These are phyloP conservation scores for Pestalotiopsis sp. DNA, from an alignment of 2,329 filamentous ascomycete genomes.

Conservation along the genomic window DNA sequence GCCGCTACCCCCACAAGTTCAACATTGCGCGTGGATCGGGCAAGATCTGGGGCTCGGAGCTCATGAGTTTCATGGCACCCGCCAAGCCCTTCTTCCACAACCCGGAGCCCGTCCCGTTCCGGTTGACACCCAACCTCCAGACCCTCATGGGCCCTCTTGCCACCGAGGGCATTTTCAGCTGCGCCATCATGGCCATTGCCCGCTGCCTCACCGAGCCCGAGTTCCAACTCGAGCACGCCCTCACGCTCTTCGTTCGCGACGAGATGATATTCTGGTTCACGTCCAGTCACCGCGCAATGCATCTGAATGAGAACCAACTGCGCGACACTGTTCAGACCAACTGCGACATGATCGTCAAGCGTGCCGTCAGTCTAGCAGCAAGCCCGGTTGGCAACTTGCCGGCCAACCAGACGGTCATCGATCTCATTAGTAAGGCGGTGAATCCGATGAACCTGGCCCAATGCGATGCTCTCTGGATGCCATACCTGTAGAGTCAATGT, in stretches of 20 bases:
- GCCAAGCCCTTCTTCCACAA: conserved; percentile 91
- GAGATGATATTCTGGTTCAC: conserved; percentile 99
- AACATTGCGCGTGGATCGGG: conserved; percentile 85
- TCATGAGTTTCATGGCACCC: conserved; percentile 86
- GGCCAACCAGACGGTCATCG: conserved; percentile 95
- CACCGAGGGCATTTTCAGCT: conserved; percentile 95
- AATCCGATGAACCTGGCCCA: conserved; percentile 87
- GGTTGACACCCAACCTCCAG: conserved; percentile 93
- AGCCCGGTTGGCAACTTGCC: conserved; percentile 79
- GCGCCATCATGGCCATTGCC: conserved; percentile 93
- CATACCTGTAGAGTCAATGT: conserved; percentile 69
- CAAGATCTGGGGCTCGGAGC: conserved; percentile 94
- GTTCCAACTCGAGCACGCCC: conserved; percentile 89
- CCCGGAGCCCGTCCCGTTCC: conserved; percentile 94
- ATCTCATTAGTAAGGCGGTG: conserved; percentile 88
- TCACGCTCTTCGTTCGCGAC: conserved; percentile 93
- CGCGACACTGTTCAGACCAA: conserved; percentile 83
- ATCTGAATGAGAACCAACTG: conserved; percentile 68
- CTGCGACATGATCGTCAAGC: conserved; percentile 88
- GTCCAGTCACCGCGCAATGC: conserved; percentile 66
- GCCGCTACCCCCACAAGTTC: conserved; percentile 94
- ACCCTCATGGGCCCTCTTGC: conserved; percentile 94
- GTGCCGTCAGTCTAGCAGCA: conserved; percentile 82
- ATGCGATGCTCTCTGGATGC: conserved; percentile 96
- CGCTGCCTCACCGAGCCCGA: conserved; percentile 89